Percentiles rank a stretch among this genome's conserved stretches.
Evolutionary conservation across 148 eudicot genomes (phyloP).

Genomic region (Camellia lanceoleosa): DNA sequence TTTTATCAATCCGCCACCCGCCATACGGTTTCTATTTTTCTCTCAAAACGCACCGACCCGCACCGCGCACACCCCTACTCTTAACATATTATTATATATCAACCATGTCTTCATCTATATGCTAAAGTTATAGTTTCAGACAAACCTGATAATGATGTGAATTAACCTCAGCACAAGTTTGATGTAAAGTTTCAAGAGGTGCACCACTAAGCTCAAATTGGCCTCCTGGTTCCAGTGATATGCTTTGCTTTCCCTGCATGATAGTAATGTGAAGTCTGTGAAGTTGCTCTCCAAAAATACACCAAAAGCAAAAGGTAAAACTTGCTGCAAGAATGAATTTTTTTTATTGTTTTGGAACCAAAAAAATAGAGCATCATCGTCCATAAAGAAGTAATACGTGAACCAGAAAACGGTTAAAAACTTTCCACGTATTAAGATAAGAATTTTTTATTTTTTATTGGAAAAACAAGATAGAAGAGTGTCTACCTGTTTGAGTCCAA

Average conservation of each 20-base stretch:
- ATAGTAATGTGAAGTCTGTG: background rate
- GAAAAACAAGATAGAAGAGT: background rate
- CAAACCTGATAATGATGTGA: conserved; percentile 99
- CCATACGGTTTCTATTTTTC: too few species aligned
- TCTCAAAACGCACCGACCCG: too few species aligned
- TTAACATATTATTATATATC: background rate
- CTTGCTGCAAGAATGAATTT: background rate
- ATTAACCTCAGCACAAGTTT: conserved; percentile 97
- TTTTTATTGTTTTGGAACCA: background rate
- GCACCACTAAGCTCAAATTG: conserved; percentile 99
- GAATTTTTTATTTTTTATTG: background rate
- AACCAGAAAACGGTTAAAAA: background rate
- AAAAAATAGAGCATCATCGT: background rate
- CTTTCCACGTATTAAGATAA: background rate
- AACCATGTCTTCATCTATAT: background rate
- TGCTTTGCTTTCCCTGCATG: conserved; percentile 84
- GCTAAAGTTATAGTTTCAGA: background rate
- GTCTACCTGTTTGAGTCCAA: conserved; percentile 92
- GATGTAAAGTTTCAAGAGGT: conserved; percentile 96
- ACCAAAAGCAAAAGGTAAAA: background rate
- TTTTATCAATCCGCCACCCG: too few species aligned
- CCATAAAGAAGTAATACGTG: background rate
- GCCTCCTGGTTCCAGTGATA: conserved; percentile 97
- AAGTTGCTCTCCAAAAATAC: background rate
- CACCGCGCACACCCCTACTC: too few species aligned